Conservation (phyloP, 2,329 filamentous ascomycete genomes). For the Phialophora chinensis region DNA sequence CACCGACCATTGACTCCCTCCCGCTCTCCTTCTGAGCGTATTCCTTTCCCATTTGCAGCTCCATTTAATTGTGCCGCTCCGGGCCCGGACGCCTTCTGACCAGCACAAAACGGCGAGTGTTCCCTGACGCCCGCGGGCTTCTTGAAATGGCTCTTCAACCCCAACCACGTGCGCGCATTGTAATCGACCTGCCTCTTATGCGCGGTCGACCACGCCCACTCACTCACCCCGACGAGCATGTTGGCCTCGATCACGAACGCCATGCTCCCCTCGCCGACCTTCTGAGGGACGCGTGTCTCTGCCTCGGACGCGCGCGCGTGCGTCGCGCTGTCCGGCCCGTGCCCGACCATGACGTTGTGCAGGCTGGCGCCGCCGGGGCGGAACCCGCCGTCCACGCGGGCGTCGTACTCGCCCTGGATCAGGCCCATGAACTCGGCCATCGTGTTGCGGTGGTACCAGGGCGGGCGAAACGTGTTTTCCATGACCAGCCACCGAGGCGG, state of each 20-base stretch:
- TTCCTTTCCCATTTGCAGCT: no score
- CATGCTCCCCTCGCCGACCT: slow-evolving; percentile 64
- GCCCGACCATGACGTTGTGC: slow-evolving; percentile 75
- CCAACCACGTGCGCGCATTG: slow-evolving; percentile 6
- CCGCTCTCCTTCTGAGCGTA: no score
- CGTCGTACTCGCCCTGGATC: slow-evolving; percentile 66
- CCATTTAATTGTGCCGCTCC: not conserved
- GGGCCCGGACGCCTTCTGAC: no score
- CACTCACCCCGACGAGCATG: slow-evolving; percentile 73
- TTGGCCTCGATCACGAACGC: slow-evolving; percentile 69
- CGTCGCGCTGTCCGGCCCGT: slow-evolving; percentile 62
- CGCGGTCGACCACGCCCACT: slow-evolving; percentile 60
- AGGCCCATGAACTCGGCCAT: slow-evolving; percentile 62
- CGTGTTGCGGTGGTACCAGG: slow-evolving; percentile 68
- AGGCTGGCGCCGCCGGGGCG: slow-evolving; percentile 65
- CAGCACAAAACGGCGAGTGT: not conserved
- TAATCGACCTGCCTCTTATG: not conserved
- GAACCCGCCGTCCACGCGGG: slow-evolving; percentile 63
- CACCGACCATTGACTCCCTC: not conserved
- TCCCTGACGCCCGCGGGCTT: not conserved
- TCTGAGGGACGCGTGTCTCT: slow-evolving; percentile 58
- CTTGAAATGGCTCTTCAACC: not conserved
- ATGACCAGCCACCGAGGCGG: slow-evolving; percentile 68
- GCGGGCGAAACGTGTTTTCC: slow-evolving; percentile 65
- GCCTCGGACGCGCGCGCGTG: slow-evolving; percentile 61